Base-by-base conservation (phyloP, 208 protist genomes). In the Leishmania braziliensis region DNA sequence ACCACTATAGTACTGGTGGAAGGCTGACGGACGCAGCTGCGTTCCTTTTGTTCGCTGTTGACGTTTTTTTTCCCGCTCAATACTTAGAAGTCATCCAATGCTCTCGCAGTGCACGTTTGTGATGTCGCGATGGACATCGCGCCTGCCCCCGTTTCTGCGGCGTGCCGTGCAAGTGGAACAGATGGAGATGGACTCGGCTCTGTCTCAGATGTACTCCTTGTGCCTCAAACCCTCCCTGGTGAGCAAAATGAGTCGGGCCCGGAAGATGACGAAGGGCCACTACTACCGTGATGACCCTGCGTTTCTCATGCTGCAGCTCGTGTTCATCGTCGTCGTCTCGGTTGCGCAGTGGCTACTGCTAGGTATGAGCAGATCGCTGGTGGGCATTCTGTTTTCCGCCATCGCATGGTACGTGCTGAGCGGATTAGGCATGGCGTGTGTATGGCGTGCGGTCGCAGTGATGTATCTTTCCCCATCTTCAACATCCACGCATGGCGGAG, bases 251-350 rank as follows among this genome's bases (percentile, higher is more conserved):
- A 96, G 93, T 80, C 92, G 87, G 50, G 92, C 92, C 39, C 89
- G 94, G 39, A 97, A 96, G 88, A 96, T 99, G 91, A 99, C 98
- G 43, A 99, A 99, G 90, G 98, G 99, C 75, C 98, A 99, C 79
- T 99, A 98, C 91, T 95, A 98, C 53, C 91, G 98, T 60, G 98
- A 99, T 87, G 98, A 99, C 81, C 98, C 98, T 16, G 98, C 98
- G 0, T 99, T 99, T 86, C 79, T 99, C 43, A 96, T 99, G 65
- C 81, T 99, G 39, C 97, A 98, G 56, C 68, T 98, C 39, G 51
- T 92, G 29, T 97, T 98, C 65, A 79, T 98, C 50, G 73, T 88
- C 18, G 83, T 99, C 29, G 84, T 80, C 33, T 87, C 87, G 39
- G 43, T 93, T 36, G 89, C 92, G 36, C 96, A 94, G 77, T 77